Percentiles rank a stretch among this genome's conserved stretches.
These are phyloP conservation scores for Pleurotus eryngii DNA, from an alignment of 768 basidiomycete species.

Conservation along the genomic window DNA sequence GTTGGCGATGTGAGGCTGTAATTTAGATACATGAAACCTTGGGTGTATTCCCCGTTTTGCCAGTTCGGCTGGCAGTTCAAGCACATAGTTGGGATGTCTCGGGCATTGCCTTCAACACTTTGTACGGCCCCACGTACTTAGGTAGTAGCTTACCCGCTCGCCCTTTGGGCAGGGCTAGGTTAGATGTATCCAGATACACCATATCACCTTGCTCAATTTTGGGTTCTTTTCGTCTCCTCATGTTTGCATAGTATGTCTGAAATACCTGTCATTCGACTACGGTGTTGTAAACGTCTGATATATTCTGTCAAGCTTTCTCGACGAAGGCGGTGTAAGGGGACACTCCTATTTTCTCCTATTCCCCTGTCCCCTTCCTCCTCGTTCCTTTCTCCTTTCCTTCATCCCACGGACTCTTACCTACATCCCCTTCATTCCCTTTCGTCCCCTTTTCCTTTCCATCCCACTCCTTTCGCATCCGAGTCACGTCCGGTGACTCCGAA, in stretches of 20 bases:
- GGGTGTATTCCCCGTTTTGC: conserved; percentile 23
- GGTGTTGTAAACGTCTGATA: conserved; percentile 21
- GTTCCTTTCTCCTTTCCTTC: too few species aligned
- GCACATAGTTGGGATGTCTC: conserved; percentile 21
- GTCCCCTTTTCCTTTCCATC: too few species aligned
- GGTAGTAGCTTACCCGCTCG: conserved; percentile 31
- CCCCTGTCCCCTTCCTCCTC: too few species aligned
- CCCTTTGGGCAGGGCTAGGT: conserved; percentile 30
- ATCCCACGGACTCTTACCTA: too few species aligned
- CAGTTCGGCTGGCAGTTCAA: conserved; percentile 24
- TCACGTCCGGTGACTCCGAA: too few species aligned
- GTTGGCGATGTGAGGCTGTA: conserved; percentile 25
- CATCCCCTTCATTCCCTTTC: too few species aligned
- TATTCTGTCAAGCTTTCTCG: conserved; percentile 9
- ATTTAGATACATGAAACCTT: conserved; percentile 30
- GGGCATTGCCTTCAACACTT: conserved; percentile 15
- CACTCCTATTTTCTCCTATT: too few species aligned
- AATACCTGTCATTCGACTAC: conserved; percentile 29
- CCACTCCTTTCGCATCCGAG: too few species aligned
- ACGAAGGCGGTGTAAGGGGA: too few species aligned
- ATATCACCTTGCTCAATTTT: conserved; percentile 17
- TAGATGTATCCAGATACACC: conserved; percentile 34
- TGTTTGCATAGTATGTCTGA: conserved; percentile 29
- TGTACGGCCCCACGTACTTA: conserved; percentile 36
- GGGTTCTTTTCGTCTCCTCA: conserved; percentile 11